Conservation (phyloP, 192 early-diverging fungal genomes). For the Coemansia sp. region DNA sequence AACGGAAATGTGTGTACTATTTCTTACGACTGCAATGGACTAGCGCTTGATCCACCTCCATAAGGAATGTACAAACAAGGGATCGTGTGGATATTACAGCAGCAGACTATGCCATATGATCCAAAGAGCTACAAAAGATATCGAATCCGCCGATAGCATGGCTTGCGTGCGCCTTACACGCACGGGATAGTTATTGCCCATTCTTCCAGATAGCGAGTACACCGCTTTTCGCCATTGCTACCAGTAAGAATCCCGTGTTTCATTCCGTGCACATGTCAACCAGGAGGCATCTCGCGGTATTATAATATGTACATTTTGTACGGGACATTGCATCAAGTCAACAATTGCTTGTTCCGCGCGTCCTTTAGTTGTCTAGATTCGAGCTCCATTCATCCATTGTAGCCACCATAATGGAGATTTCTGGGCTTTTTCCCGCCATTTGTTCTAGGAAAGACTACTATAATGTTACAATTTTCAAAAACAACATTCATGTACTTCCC, state of each 20-base stretch:
- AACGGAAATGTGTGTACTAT: not conserved
- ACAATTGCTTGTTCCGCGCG: too few species aligned
- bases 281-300: not conserved
- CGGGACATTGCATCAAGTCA: not conserved
- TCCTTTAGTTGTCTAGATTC: too few species aligned
- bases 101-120: not conserved
- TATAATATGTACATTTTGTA: not conserved
- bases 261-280: not conserved
- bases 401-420: too few species aligned
- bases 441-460: too few species aligned
- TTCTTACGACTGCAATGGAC: not conserved
- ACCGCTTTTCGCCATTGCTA: not conserved
- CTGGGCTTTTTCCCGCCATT: too few species aligned
- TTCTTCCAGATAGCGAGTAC: too few species aligned
- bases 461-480: too few species aligned
- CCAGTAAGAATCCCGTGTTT: not conserved
- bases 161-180: conserved; percentile 1
- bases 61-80: not conserved
- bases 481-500: too few species aligned
- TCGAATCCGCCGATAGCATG: conserved; percentile 1
- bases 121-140: not conserved
- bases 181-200: not conserved
- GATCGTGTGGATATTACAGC: not conserved
- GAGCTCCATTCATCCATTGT: too few species aligned
- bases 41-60: not conserved